Evolutionary conservation across 2,329 filamentous ascomycete genomes (phyloP).

Genomic region (Purpureocillium takamizusanense): DNA sequence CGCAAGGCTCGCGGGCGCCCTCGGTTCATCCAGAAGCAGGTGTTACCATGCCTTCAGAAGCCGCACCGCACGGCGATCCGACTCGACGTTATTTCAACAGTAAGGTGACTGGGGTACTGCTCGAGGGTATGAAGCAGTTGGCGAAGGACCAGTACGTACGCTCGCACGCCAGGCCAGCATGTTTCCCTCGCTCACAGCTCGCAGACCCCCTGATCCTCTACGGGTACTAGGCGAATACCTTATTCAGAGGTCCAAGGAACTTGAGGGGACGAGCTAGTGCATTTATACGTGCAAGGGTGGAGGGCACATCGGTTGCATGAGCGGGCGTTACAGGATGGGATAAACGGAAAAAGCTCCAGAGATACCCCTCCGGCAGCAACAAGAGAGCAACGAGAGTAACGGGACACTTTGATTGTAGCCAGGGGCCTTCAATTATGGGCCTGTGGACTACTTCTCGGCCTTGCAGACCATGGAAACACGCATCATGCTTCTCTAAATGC

Average conservation of each 20-base stretch:
- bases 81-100: slow-evolving; percentile 63
- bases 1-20: slow-evolving; percentile 42
- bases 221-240: slow-evolving; percentile 63
- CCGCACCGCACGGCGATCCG: slow-evolving; percentile 57
- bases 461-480: slow-evolving; percentile 26
- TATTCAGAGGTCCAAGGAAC: slow-evolving; percentile 56
- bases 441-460: slow-evolving; percentile 20
- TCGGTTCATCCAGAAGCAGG: slow-evolving; percentile 47
- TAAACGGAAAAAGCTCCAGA: not conserved
- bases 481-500: slow-evolving; percentile 35
- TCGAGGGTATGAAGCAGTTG: slow-evolving; percentile 68
- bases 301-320: not conserved
- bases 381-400: not conserved
- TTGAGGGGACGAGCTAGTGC: slow-evolving; percentile 35
- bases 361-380: slow-evolving; percentile 12
- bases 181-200: slow-evolving; percentile 3
- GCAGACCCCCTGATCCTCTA: slow-evolving; percentile 57
- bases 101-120: slow-evolving; percentile 56
- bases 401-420: slow-evolving; percentile 17
- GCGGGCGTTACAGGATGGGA: not conserved
- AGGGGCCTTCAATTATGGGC: slow-evolving; percentile 25
- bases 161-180: not conserved
- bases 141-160: slow-evolving; percentile 59
- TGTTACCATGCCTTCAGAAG: slow-evolving; percentile 48
- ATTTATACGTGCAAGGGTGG: not conserved